These are phyloP conservation scores for Phytophthora idaei DNA, from an alignment of 352 stramenopile genomes.

Conservation along the genomic window DNA sequence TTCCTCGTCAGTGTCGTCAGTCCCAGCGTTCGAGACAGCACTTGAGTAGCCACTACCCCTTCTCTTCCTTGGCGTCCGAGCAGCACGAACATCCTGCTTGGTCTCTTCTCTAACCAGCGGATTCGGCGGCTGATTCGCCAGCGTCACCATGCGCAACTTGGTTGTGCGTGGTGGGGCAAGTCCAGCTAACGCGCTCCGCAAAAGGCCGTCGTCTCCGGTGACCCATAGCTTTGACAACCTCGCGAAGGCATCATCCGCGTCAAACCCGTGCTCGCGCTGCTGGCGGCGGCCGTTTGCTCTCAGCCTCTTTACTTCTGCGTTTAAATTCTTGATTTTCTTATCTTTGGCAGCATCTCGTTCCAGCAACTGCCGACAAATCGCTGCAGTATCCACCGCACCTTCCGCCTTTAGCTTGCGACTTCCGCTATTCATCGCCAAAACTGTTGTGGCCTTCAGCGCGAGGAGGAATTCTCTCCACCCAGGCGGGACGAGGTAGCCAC, in stretches of 20 bases:
- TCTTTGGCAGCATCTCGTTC: not conserved
- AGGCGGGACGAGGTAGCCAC: not conserved
- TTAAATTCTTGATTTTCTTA: not conserved
- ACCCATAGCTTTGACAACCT: not conserved
- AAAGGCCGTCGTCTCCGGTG: not conserved
- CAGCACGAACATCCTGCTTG: not conserved
- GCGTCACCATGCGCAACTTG: not conserved
- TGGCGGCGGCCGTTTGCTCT: not conserved
- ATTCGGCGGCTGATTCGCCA: not conserved
- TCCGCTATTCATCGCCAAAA: not conserved
- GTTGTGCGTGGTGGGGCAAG: not conserved
- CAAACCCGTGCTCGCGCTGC: not conserved
- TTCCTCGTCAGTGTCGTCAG: not conserved
- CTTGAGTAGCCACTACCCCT: not conserved
- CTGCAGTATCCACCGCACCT: not conserved
- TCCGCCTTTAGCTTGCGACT: not conserved
- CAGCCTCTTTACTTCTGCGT: not conserved
- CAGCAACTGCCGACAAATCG: not conserved
- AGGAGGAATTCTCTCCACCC: not conserved
- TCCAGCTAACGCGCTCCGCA: not conserved
- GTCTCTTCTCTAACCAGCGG: not conserved
- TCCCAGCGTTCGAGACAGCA: not conserved
- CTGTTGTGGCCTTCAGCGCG: not conserved
- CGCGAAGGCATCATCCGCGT: not conserved
- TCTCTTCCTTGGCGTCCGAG: not conserved